A percentile compares a stretch with the other conserved stretches of the same genome.
Evolutionary conservation across 345 rosid genomes (phyloP).

Genomic region (Kandelia obovata): DNA sequence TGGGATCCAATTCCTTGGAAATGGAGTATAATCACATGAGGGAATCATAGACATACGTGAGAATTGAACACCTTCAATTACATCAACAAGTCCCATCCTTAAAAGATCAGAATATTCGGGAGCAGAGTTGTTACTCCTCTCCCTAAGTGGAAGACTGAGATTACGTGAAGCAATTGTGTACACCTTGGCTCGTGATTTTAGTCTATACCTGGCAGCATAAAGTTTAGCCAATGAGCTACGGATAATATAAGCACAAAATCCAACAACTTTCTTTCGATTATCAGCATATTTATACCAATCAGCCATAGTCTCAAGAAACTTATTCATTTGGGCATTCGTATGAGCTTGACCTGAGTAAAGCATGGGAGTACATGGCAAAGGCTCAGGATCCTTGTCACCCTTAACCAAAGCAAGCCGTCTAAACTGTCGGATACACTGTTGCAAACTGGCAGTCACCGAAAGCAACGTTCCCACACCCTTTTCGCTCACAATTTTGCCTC

Average conservation of each 20-base stretch:
- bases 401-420: constrained; percentile 78
- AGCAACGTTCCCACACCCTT: constrained; percentile 93
- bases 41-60: constrained; percentile 91
- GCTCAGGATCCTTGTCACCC: constrained; percentile 96
- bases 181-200: constrained; percentile 95
- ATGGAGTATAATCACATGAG: constrained; percentile 86
- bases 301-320: constrained; percentile 95
- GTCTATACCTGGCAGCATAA: constrained; percentile 91
- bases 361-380: constrained; percentile 91
- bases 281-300: constrained; percentile 96
- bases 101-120: constrained; percentile 94
- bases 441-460: constrained; percentile 86
- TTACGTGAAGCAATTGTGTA: constrained; percentile 76
- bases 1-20: constrained; percentile 87
- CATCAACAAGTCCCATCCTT: constrained; percentile 95
- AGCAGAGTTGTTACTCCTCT: constrained; percentile 76
- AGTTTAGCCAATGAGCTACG: constrained; percentile 94
- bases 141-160: constrained; percentile 78
- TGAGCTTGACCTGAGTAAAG: constrained; percentile 96
- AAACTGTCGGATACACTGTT: constrained; percentile 75
- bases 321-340: constrained; percentile 93
- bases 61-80: constrained; percentile 91
- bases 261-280: constrained; percentile 86
- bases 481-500: constrained; percentile 78
- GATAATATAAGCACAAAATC: constrained; percentile 91